Conservation (phyloP, 768 basidiomycete species). For the Xerocomellus intermedius region DNA sequence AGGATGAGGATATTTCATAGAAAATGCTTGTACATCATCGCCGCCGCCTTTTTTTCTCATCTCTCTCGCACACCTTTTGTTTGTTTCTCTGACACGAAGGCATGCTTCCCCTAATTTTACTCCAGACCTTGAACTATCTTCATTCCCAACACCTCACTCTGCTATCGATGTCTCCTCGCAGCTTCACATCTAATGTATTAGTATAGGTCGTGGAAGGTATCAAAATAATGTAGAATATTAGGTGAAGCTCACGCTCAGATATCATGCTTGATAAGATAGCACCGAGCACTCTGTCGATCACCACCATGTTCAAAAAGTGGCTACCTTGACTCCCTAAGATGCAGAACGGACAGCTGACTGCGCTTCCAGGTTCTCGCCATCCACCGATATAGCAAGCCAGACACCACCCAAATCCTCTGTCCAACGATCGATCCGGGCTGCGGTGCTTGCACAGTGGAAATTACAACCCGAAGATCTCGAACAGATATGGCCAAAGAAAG, state of each 20-base stretch:
- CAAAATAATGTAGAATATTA: constrained; percentile 29
- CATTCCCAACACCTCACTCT: constrained; percentile 24
- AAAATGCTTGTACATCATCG: constrained; percentile 27
- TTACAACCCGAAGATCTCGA: constrained; percentile 81
- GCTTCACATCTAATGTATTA: constrained; percentile 39
- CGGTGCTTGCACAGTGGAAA: constrained; percentile 80
- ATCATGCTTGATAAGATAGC: constrained; percentile 13
- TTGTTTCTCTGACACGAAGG: constrained; percentile 34
- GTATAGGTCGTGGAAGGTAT: constrained; percentile 32
- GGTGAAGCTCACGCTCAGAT: constrained; percentile 13
- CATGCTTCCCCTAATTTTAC: constrained; percentile 20
- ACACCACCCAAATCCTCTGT: constrained; percentile 92
- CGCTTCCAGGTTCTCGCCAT: constrained; percentile 57
- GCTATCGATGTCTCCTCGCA: constrained; percentile 33
- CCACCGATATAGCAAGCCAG: constrained; percentile 84
- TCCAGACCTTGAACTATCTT: constrained; percentile 28
- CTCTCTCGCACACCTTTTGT: constrained; percentile 13
- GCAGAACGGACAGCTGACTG: constrained; percentile 8
- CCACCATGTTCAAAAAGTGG: constrained; percentile 78
- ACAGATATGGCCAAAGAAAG: constrained; percentile 98
- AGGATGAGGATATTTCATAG: constrained; percentile 74
- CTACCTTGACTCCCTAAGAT: constrained; percentile 3
- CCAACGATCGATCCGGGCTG: constrained; percentile 82
- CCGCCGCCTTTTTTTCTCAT: constrained; percentile 24
- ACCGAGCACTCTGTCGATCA: constrained; percentile 9